Evolutionary conservation across 139 green algal species (phyloP).

Genomic region (Haematococcus lacustris): DNA sequence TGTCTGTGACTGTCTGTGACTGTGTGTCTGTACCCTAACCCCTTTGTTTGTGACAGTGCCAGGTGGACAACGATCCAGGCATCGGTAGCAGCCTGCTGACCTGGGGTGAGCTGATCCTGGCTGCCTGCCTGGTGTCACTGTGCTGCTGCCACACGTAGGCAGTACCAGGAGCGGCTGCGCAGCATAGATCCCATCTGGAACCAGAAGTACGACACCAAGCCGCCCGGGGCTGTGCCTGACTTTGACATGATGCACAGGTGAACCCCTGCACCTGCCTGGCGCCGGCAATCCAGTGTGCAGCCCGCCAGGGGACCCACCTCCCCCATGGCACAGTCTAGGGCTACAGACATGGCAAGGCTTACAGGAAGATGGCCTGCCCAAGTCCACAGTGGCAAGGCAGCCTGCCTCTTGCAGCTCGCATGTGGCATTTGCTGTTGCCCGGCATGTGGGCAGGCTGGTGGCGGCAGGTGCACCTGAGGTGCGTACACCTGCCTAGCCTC

Average conservation of each 20-base stretch:
- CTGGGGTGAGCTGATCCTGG: no score
- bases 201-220: constrained; percentile 20
- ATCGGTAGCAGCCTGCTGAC: no score
- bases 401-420: no score
- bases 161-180: constrained; percentile 25
- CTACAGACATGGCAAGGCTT: background rate
- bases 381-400: background rate
- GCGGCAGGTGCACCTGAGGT: no score
- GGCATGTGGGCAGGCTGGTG: background rate
- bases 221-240: constrained; percentile 32
- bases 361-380: background rate
- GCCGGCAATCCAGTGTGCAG: no score
- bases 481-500: no score
- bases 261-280: no score
- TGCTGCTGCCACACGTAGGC: background rate
- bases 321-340: background rate
- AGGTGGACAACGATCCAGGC: no score
- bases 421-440: background rate
- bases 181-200: constrained; percentile 31
- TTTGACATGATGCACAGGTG: constrained; percentile 36
- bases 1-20: no score
- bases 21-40: no score
- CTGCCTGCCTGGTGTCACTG: no score
- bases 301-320: background rate
- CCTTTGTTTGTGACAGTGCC: no score